phyloP scores from a whole-genome alignment of 345 rosid genomes.

The Balakata baccata region DNA sequence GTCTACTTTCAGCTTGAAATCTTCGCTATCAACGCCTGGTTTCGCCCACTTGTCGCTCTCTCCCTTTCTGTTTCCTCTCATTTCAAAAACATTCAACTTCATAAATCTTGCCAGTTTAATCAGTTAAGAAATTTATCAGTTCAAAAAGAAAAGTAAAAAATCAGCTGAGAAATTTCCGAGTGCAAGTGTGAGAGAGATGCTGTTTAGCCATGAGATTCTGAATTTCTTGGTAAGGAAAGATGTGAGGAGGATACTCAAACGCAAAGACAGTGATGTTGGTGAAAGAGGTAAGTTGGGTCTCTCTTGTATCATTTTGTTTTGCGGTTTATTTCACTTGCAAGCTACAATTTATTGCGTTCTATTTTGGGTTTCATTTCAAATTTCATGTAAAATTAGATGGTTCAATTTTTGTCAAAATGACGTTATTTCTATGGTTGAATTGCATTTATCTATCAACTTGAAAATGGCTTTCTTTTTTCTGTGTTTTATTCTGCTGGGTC shows the following conservation, averaged over 20 bases:
- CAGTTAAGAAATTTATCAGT: too few species aligned
- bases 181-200: constrained; percentile 18
- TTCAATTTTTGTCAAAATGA: too few species aligned
- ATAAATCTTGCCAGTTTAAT: too few species aligned
- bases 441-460: too few species aligned
- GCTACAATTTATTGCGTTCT: not conserved
- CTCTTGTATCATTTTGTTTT: not conserved
- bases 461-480: too few species aligned
- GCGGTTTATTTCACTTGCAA: too few species aligned
- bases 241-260: constrained; percentile 77
- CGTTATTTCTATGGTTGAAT: too few species aligned
- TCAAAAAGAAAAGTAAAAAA: too few species aligned
- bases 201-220: constrained; percentile 40
- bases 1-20: not conserved
- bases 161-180: not conserved
- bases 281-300: constrained; percentile 44
- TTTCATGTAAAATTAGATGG: too few species aligned
- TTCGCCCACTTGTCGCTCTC: constrained; percentile 5
- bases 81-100: not conserved
- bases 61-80: not conserved
- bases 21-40: constrained; percentile 12
- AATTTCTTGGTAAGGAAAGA: constrained; percentile 49
- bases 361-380: not conserved
- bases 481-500: too few species aligned
- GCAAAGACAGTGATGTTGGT: constrained; percentile 92